Conservation (phyloP, 140 eudicot genomes). For the Cichorium intybus region DNA sequence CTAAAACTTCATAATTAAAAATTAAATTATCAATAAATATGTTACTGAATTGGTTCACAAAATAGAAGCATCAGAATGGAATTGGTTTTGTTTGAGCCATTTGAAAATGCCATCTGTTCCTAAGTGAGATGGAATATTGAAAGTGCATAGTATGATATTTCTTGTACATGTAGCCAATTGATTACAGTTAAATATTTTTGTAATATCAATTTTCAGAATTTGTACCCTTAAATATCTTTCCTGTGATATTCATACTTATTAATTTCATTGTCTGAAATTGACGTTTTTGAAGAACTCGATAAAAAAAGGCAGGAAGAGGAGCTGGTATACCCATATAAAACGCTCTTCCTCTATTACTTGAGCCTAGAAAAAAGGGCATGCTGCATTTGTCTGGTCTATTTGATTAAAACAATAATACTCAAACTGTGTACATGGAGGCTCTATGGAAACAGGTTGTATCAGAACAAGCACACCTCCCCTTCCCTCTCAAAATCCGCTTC, state of each 20-base stretch:
- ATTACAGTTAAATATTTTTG: not conserved
- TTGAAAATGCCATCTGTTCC: too few species aligned
- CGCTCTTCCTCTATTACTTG: not conserved
- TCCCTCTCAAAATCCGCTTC: too few species aligned
- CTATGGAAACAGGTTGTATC: constrained; percentile 57
- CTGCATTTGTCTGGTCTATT: constrained; percentile 1
- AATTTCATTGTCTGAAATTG: constrained; percentile 61
- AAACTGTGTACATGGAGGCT: constrained; percentile 52
- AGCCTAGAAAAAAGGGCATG: not conserved
- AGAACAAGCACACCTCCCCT: constrained; percentile 52
- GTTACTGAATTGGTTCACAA: too few species aligned
- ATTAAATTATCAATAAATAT: too few species aligned
- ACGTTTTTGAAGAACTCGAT: constrained; percentile 85
- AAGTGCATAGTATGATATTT: too few species aligned
- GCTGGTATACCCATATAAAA: constrained; percentile 49
- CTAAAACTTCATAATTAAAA: too few species aligned
- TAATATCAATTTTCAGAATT: not conserved
- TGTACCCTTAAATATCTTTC: constrained; percentile 7
- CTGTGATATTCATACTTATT: constrained; percentile 4
- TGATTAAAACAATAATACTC: constrained; percentile 3
- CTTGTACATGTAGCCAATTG: not conserved
- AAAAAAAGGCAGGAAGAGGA: constrained; percentile 81
- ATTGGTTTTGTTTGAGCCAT: too few species aligned
- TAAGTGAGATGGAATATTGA: too few species aligned
- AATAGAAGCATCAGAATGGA: too few species aligned